These are phyloP conservation scores for Solanum lignicaule DNA, from an alignment of 257 asterid species.

Conservation along the genomic window DNA sequence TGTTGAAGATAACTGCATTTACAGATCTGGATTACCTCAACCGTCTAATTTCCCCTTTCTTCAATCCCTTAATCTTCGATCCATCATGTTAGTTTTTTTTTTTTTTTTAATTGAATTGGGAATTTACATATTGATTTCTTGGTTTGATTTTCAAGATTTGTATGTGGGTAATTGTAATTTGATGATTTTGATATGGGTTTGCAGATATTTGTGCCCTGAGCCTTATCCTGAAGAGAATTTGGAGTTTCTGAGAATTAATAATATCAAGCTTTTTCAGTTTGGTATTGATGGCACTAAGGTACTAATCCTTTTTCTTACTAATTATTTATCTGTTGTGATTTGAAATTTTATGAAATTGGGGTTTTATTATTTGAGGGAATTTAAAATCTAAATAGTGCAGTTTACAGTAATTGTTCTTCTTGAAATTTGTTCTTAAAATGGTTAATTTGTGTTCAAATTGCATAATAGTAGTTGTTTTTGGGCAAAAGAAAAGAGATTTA, in stretches of 20 bases:
- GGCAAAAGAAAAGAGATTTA: neutral
- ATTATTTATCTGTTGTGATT: too few relatives aligned
- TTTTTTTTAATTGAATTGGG: neutral
- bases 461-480: neutral
- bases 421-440: too few relatives aligned
- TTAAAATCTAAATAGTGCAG: too few relatives aligned
- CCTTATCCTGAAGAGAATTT: conserved; percentile 32
- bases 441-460: neutral
- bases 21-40: conserved; percentile 37
- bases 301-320: too few relatives aligned
- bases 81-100: conserved; percentile 19
- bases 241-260: conserved; percentile 23
- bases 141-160: neutral
- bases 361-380: too few relatives aligned
- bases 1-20: conserved; percentile 32
- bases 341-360: neutral
- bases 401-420: too few relatives aligned
- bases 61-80: conserved; percentile 25
- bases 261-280: conserved; percentile 30
- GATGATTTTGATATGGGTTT: neutral
- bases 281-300: conserved; percentile 43
- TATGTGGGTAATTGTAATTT: neutral
- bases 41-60: conserved; percentile 27
- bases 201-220: conserved; percentile 39
- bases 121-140: too few relatives aligned